These are phyloP conservation scores for Psidium friedrichsthalianum DNA, from an alignment of 345 rosid species.

Conservation along the genomic window DNA sequence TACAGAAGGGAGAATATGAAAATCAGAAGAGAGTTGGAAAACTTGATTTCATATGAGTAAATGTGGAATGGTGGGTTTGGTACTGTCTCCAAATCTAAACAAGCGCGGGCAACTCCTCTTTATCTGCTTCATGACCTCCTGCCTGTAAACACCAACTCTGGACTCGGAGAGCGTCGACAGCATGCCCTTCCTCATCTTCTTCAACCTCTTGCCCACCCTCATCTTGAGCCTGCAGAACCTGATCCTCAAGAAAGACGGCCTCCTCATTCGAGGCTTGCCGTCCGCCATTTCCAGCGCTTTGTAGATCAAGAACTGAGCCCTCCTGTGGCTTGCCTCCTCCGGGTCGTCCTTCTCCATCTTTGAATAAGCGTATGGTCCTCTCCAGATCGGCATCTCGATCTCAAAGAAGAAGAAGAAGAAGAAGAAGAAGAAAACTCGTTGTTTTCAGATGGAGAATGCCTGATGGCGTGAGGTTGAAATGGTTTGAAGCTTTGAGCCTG, in stretches of 20 bases:
- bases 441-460: neutral
- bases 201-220: conserved; percentile 54
- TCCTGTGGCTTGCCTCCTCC: conserved; percentile 37
- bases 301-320: conserved; percentile 86
- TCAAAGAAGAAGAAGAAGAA: too few relatives aligned
- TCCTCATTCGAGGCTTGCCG: conserved; percentile 11
- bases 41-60: conserved; percentile 2
- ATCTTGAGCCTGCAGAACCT: conserved; percentile 39
- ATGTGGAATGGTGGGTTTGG: conserved; percentile 20
- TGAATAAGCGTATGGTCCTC: conserved; percentile 29
- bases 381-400: conserved; percentile 22
- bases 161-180: conserved; percentile 12
- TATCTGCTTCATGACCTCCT: conserved; percentile 13
- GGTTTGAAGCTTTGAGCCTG: neutral
- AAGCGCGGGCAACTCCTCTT: conserved; percentile 29
- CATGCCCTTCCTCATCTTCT: conserved; percentile 45
- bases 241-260: conserved; percentile 27
- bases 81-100: conserved; percentile 12
- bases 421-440: neutral
- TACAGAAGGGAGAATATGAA: neutral
- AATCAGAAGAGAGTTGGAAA: neutral
- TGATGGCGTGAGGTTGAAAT: neutral
- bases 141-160: conserved; percentile 10
- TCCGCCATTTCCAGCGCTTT: conserved; percentile 39
- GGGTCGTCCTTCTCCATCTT: conserved; percentile 65